These are phyloP conservation scores for Colletotrichum chrysophilum DNA, from an alignment of 2,329 filamentous ascomycete genomes.

Conservation along the genomic window DNA sequence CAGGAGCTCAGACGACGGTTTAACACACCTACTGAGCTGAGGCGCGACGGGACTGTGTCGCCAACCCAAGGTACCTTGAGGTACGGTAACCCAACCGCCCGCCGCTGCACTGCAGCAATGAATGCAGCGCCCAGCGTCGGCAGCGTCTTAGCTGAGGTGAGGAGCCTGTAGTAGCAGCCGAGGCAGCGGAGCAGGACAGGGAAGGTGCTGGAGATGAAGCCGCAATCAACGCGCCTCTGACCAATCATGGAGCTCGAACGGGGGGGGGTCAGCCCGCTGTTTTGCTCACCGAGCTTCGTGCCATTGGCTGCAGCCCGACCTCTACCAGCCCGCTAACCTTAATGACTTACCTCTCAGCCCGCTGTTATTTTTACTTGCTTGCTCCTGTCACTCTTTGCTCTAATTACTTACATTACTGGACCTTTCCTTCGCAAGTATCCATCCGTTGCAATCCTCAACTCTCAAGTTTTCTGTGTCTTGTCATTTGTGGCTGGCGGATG, in stretches of 20 bases:
- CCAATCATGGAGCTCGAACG: conserved; percentile 10
- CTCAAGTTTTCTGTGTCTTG: not conserved
- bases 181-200: not conserved
- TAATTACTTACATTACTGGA: not conserved
- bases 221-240: not conserved
- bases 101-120: not conserved
- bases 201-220: not conserved
- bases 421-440: not conserved
- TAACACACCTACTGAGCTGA: not conserved
- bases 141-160: not conserved
- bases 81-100: not conserved
- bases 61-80: not conserved
- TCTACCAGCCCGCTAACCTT: not conserved
- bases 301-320: not conserved
- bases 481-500: not conserved
- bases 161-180: not conserved
- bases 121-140: conserved; percentile 13
- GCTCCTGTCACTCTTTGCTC: not conserved
- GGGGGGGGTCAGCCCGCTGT: not conserved
- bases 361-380: not conserved
- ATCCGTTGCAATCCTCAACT: not conserved
- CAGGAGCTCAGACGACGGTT: conserved; percentile 12
- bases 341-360: not conserved
- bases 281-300: not conserved
- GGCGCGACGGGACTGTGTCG: not conserved